Evolutionary conservation across 2,329 filamentous ascomycete genomes (phyloP), one percentile per base, ranked within the genome.

Genomic region (Ceratocystis variospora): DNA sequence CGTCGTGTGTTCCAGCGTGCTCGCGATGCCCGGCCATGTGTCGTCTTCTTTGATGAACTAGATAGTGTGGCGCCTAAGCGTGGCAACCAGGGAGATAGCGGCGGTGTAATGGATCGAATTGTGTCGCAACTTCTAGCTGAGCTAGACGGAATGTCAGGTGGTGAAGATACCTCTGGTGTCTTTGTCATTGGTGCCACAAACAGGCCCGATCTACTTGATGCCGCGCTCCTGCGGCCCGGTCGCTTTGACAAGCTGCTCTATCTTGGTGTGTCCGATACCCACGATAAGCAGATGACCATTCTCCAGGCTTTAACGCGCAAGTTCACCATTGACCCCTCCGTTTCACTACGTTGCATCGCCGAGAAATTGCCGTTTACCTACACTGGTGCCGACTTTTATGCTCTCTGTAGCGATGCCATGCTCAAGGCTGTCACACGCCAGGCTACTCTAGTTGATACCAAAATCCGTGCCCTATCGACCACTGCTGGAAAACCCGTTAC

Each of bases 211-310:
- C 78, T 97, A 65, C 81, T 99, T 25, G 93, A 99, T 73, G 90
- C 90, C 70, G 94, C 93, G 3, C 78, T 99, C 67, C 79, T 97
- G 57, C 84, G 93, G 65, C 94, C 93, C 0, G 93, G 93, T 1
- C 82, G 93, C 68, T 97, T 99, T 75, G 94, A 99, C 74, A 97
- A 97, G 79, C 96, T 97, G 92, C 83, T 99, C 37, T 99, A 97
- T 73, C 80, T 99, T 12, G 94, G 94, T 45, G 91, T 99, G 7
- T 95, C 90, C 6, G 94, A 99, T 75, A 96, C 92, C 3, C 93
- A 97, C 72, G 89, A 96, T 19, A 97, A 97, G 79, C 94, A 99
- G 77, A 83, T 90, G 69, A 96, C 87, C 25, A 97, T 99, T 70
- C 78, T 99, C 73, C 90, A 97, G 75, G 94, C 94, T 0, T 78